Evolutionary conservation across 345 rosid species (phyloP).

Genomic region (Brassica nigra): DNA sequence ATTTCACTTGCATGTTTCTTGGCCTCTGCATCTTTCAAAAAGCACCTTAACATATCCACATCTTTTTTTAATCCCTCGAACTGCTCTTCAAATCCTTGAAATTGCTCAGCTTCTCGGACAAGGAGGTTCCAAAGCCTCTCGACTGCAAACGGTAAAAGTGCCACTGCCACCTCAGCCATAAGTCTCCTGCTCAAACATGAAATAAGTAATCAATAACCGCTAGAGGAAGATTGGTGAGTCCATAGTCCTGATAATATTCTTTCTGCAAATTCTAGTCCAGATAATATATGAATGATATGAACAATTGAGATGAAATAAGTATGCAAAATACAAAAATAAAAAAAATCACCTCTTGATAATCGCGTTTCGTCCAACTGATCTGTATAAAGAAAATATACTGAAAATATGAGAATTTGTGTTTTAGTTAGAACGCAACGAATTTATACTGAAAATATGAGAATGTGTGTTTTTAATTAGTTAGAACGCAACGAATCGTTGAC

Average conservation of each 20-base stretch:
- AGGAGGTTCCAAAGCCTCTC: background rate
- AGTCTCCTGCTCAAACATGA: background rate
- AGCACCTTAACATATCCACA: background rate
- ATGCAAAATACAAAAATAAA: background rate
- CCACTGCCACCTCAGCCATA: background rate
- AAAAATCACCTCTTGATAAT: background rate
- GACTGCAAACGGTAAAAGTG: background rate
- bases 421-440: too few relatives aligned
- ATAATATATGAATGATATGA: background rate
- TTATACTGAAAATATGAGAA: too few relatives aligned
- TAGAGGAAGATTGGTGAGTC: background rate
- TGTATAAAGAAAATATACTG: too few relatives aligned
- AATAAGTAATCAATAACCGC: background rate
- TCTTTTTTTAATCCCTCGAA: background rate
- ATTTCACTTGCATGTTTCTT: background rate
- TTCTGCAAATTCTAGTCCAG: background rate
- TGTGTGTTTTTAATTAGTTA: too few relatives aligned
- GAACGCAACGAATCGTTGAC: too few relatives aligned
- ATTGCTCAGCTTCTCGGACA: background rate
- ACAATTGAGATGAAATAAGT: background rate
- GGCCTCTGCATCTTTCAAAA: background rate
- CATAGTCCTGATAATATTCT: background rate
- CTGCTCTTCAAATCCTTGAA: background rate
- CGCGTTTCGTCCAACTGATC: background rate
- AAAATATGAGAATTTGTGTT: too few relatives aligned